These are phyloP conservation scores for Aspergillus tanneri DNA, from an alignment of 2,329 filamentous ascomycete genomes.

Conservation along the genomic window DNA sequence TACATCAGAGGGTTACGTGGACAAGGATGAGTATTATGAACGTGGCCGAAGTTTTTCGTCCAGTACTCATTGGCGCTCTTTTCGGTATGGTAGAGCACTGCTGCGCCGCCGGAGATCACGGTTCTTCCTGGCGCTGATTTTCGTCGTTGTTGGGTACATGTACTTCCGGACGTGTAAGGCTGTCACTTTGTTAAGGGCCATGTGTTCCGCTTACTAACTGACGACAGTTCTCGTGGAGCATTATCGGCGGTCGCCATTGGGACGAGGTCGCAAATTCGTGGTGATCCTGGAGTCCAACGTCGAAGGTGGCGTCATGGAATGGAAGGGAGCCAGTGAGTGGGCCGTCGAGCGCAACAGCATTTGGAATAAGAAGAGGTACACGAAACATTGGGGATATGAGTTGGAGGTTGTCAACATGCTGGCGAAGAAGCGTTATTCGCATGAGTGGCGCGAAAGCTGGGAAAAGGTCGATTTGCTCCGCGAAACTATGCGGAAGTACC, in stretches of 20 bases:
- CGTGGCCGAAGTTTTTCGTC: slow-evolving; percentile 51
- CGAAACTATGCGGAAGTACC: slow-evolving; percentile 86
- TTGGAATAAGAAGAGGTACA: slow-evolving; percentile 90
- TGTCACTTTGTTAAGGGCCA: slow-evolving; percentile 1
- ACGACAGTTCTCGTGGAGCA: slow-evolving; percentile 56
- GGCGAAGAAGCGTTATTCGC: slow-evolving; percentile 96
- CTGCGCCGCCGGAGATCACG: slow-evolving; percentile 66
- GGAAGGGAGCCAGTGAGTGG: slow-evolving; percentile 97
- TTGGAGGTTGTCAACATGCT: slow-evolving; percentile 97
- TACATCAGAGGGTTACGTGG: slow-evolving; percentile 49
- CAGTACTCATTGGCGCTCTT: slow-evolving; percentile 30
- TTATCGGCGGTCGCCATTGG: slow-evolving; percentile 73
- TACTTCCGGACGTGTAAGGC: slow-evolving; percentile 76
- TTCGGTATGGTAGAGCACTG: slow-evolving; percentile 48
- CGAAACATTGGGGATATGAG: slow-evolving; percentile 85
- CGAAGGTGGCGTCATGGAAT: slow-evolving; percentile 97
- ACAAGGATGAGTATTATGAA: slow-evolving; percentile 68
- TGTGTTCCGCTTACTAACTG: slow-evolving; percentile 14
- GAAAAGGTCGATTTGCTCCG: slow-evolving; percentile 96
- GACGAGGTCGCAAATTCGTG: slow-evolving; percentile 86
- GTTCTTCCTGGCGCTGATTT: slow-evolving; percentile 57
- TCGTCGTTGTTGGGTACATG: slow-evolving; percentile 62
- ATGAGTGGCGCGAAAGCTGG: slow-evolving; percentile 99
- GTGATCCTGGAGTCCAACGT: slow-evolving; percentile 91
- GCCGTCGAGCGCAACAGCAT: slow-evolving; percentile 96